Evolutionary conservation across 73 alveolate species (phyloP), one percentile per base, ranked within the genome.

Genomic region (Paramecium tetraurelia): DNA sequence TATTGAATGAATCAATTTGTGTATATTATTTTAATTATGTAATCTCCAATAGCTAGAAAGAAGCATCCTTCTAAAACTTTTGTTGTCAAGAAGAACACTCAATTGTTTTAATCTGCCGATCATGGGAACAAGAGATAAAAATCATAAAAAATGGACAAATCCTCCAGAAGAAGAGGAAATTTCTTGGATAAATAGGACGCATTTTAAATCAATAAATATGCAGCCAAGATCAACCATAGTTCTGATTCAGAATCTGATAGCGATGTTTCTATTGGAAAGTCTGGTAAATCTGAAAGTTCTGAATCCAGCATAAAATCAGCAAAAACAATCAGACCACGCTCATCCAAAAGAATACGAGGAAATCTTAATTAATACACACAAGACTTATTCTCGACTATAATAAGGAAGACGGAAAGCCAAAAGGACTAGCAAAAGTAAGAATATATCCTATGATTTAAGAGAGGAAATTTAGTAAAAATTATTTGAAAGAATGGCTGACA

Each of bases 191-290:
- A 63, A 12, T 63, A 63, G 46, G 84, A 63, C 16, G 11, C 29
- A 2, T 16, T 20, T 53, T 12, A 31, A 63, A 27, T 33, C 16
- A 63, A 27, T 63, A 63, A 63, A 63, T 10, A 3, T 63, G 84
- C 84, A 11, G 2, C 16, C 7, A 63, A 63, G 50, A 0, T 33
- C 41, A 14, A 27, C 9, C 10, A 14, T 31, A 63, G 84, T 33
- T 63, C 84, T 31, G 84, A 63, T 27, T 63, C 84, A 11, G 41
- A 63, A 12, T 63, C 84, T 31, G 84, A 63, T 63, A 63, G 84
- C 24, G 46, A 63, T 63, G 41, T 33, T 31, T 63, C 46, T 14
- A 31, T 33, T 22, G 29, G 46, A 27, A 63, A 63, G 48, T 63
- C 84, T 27, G 50, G 41, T 12, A 11, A 10, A 27, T 63, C 84